A percentile compares a stretch with the other conserved stretches of the same genome.
These are phyloP conservation scores for Coemansia sp. DNA, from an alignment of 192 early-diverging fungal species.

Conservation along the genomic window DNA sequence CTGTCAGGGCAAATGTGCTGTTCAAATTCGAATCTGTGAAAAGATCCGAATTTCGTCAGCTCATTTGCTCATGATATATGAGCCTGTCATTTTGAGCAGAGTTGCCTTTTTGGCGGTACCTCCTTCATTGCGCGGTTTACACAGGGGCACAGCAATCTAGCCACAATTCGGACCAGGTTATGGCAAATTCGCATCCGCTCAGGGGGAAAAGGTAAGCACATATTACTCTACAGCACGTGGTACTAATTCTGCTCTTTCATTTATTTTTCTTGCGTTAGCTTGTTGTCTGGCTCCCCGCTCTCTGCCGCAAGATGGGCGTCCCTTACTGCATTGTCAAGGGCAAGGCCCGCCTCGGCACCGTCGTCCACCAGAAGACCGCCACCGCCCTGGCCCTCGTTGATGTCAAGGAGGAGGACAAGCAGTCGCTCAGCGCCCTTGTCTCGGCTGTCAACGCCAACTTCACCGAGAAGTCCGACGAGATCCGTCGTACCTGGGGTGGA, in stretches of 20 bases:
- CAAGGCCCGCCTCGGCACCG: conserved; percentile 97
- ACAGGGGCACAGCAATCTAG: no score
- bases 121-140: conserved; percentile 2
- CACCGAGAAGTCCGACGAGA: conserved; percentile 91
- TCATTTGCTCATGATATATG: no score
- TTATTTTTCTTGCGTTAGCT: conserved; percentile 48
- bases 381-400: conserved; percentile 95
- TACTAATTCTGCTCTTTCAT: background rate
- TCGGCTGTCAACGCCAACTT: conserved; percentile 93
- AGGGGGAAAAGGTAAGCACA: conserved; percentile 23
- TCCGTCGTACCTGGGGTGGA: conserved; percentile 95
- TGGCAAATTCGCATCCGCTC: background rate
- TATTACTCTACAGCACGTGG: background rate
- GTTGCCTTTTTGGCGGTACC: background rate
- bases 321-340: conserved; percentile 99
- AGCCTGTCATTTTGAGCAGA: no score
- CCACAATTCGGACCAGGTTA: background rate
- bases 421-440: conserved; percentile 80
- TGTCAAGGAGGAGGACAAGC: conserved; percentile 94
- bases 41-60: no score
- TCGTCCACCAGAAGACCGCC: conserved; percentile 99
- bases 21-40: no score
- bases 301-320: conserved; percentile 99
- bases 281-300: conserved; percentile 97
- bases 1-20: no score